Conservation (phyloP, 345 rosid species). For the Draba incana region DNA sequence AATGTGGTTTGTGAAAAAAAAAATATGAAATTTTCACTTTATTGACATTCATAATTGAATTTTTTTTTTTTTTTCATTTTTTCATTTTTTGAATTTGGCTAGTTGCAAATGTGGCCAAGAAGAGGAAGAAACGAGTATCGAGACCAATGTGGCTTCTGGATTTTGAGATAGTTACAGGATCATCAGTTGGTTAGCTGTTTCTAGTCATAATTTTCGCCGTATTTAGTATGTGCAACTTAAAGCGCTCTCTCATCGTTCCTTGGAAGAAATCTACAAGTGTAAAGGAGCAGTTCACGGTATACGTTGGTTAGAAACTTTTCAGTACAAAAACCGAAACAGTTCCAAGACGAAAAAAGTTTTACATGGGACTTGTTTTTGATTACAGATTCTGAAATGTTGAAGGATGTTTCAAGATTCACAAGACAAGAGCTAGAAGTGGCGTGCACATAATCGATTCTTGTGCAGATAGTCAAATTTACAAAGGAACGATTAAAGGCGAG, state of each 20-base stretch:
- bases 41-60: not conserved
- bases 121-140: slow-evolving; percentile 47
- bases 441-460: slow-evolving; percentile 91
- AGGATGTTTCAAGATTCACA: slow-evolving; percentile 71
- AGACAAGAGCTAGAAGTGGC: slow-evolving; percentile 97
- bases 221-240: slow-evolving; percentile 62
- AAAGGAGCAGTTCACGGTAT: slow-evolving; percentile 70
- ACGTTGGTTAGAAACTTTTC: slow-evolving; percentile 60
- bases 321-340: slow-evolving; percentile 12
- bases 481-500: slow-evolving; percentile 81
- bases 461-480: slow-evolving; percentile 82
- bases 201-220: slow-evolving; percentile 61
- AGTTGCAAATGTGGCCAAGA: slow-evolving; percentile 47
- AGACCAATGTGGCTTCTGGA: slow-evolving; percentile 78
- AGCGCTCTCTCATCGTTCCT: slow-evolving; percentile 75
- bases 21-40: slow-evolving; percentile 17
- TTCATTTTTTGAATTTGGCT: slow-evolving; percentile 22
- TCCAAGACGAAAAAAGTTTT: slow-evolving; percentile 3
- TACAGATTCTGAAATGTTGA: slow-evolving; percentile 84
- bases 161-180: slow-evolving; percentile 82
- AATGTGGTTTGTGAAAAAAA: no score
- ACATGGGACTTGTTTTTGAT: not conserved
- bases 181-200: slow-evolving; percentile 68
- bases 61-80: not conserved
- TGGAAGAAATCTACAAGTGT: slow-evolving; percentile 85